Conservation (phyloP, 371 early-diverging fungal species). For the Zopfochytrium polystomum region DNA sequence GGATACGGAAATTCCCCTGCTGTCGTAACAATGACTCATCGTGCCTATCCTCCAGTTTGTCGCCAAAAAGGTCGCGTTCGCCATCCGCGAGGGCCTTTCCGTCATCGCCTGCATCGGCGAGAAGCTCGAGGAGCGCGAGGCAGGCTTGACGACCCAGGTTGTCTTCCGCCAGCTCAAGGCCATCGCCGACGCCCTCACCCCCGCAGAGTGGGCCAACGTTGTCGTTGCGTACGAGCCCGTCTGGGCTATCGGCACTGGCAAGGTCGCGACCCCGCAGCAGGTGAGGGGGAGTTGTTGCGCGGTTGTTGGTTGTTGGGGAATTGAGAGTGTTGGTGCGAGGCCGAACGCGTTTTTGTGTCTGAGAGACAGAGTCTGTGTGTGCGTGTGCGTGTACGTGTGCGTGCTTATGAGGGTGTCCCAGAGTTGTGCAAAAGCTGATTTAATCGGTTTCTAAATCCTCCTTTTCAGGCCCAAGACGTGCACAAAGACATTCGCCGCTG, state of each 20-base stretch:
- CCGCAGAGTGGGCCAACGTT: slow-evolving; percentile 82
- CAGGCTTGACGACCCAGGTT: slow-evolving; percentile 79
- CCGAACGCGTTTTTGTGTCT: no score
- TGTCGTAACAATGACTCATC: slow-evolving; percentile 1
- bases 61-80: slow-evolving; percentile 85
- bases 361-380: no score
- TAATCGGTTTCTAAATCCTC: no score
- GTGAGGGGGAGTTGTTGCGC: slow-evolving; percentile 51
- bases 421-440: no score
- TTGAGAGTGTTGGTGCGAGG: no score
- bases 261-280: slow-evolving; percentile 90
- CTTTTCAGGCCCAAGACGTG: slow-evolving; percentile 95
- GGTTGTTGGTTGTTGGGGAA: slow-evolving; percentile 21
- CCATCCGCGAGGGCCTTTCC: slow-evolving; percentile 82
- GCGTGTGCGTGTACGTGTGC: no score
- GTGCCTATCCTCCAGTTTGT: slow-evolving; percentile 50
- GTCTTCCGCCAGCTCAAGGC: slow-evolving; percentile 88
- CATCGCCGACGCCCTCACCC: slow-evolving; percentile 50
- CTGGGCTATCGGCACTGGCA: slow-evolving; percentile 99
- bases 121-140: slow-evolving; percentile 90
- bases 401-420: no score
- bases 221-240: slow-evolving; percentile 99
- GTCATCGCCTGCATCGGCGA: slow-evolving; percentile 99
- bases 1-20: no score
- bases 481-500: slow-evolving; percentile 87